Evolutionary conservation across 176 grass and related monocot species (phyloP), one percentile per base, ranked within the genome.

Genomic region (Musa itinerans): DNA sequence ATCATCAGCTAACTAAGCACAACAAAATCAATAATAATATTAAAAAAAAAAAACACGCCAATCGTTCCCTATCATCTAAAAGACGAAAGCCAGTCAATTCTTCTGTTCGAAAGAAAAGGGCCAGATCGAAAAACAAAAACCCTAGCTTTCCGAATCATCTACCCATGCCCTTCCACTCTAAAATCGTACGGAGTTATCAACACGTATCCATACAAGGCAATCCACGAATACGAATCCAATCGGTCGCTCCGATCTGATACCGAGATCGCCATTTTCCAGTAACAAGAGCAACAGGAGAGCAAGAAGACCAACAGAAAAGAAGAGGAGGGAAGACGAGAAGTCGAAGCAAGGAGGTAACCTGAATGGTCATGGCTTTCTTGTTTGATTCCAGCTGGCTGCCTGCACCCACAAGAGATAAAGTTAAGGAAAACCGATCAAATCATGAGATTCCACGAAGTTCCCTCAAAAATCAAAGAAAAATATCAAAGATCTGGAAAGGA

Each of bases 341-440:
- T 11, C 16, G 15, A 70, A 70, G 34, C 9, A 52, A 70, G 51
- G 48, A 51, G 68, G 17, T 3, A 77, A 77, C 75, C 75, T 77
- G 75, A 29, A 90, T 87, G 68, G 13, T 82, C 88, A 90, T 90
- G 53, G 88, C 88, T 68, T 90, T 90, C 79, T 90, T 90, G 78
- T 90, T 90, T 68, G 79, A 65, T 52, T 87, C 88, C 69, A 90
- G 84, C 77, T 90, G 84, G 25, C 84, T 90, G 65, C 75, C 75
- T 77, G 59, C 58, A 52, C 76, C 5, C 57, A 65, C 3, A 20
- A 27, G 57, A 25, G 26, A 51, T 2, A 9, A 63, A 24, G 51
- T 4, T 0, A 2, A 43, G 34, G 34, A 48, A 51, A 76, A 63
- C 22, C 58, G 59, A 63, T 65, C 57, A 17, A 15, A 69, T 17